Evolutionary conservation across 1,284 basidiomycete genomes (phyloP).

Genomic region (Pseudozyma hubeiensis): DNA sequence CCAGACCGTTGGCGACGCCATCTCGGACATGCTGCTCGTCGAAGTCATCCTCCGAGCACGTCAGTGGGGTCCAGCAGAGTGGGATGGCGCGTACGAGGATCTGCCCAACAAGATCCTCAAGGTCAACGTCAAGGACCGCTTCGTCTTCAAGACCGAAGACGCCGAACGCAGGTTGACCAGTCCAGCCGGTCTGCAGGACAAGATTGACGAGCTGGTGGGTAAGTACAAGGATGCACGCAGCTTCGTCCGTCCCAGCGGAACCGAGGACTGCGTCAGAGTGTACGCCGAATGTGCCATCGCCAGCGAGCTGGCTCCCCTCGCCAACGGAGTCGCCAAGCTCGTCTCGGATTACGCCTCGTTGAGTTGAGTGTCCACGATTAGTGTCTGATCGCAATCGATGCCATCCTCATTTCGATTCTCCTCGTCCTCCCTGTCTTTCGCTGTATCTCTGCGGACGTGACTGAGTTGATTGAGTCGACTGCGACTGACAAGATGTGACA

Average conservation of each 20-base stretch:
- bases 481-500: too few species aligned
- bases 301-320: conserved; percentile 76
- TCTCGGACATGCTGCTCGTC: conserved; percentile 95
- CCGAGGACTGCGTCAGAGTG: conserved; percentile 97
- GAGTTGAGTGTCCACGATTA: not conserved
- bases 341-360: conserved; percentile 47
- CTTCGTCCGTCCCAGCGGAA: conserved; percentile 96
- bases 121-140: conserved; percentile 86
- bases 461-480: too few species aligned
- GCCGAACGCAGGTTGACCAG: conserved; percentile 88
- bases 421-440: not conserved
- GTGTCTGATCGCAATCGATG: not conserved
- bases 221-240: conserved; percentile 86
- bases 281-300: conserved; percentile 89
- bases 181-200: conserved; percentile 84
- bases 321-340: conserved; percentile 57
- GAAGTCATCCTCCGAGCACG: conserved; percentile 87
- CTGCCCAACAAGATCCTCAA: conserved; percentile 97
- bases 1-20: conserved; percentile 96
- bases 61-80: conserved; percentile 75
- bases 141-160: conserved; percentile 88
- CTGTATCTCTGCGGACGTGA: too few species aligned
- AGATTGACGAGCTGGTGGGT: conserved; percentile 84
- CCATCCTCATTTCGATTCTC: too few species aligned
- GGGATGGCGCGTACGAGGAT: conserved; percentile 94